These are phyloP conservation scores for Cryptosporidium baileyi DNA, from an alignment of 169 alveolate species.

Conservation along the genomic window DNA sequence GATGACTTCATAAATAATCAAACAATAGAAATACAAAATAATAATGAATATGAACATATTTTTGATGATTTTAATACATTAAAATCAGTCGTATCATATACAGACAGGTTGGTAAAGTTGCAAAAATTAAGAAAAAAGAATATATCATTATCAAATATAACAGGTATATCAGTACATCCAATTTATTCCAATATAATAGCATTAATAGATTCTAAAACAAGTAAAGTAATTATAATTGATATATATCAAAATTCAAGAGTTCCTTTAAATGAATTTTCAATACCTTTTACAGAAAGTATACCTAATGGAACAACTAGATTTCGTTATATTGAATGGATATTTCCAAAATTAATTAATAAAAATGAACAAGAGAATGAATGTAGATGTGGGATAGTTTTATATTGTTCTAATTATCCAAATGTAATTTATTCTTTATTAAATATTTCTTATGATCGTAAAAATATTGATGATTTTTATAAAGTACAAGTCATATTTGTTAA, in stretches of 20 bases:
- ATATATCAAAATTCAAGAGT: conserved; percentile 20
- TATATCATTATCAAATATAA: conserved; percentile 26
- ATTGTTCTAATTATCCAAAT: conserved; percentile 4
- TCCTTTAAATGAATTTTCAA: conserved; percentile 58
- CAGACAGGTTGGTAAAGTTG: conserved; percentile 28
- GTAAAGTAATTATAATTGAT: conserved; percentile 46
- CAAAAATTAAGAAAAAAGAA: conserved; percentile 37
- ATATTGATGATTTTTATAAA: conserved; percentile 5
- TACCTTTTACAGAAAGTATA: conserved; percentile 55
- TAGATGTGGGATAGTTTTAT: conserved; percentile 8
- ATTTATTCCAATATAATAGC: conserved; percentile 25
- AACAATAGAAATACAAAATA: background rate
- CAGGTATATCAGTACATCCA: conserved; percentile 58
- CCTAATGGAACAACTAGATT: conserved; percentile 27
- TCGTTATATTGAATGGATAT: conserved; percentile 38
- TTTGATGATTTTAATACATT: background rate
- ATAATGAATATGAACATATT: background rate
- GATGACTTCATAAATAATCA: background rate
- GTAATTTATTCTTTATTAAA: conserved; percentile 1
- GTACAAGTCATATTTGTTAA: background rate
- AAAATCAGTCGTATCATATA: background rate
- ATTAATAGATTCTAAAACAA: conserved; percentile 11
- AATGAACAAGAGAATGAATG: background rate
- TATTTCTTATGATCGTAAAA: background rate
- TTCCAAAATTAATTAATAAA: background rate